Percentiles rank a stretch among this genome's conserved stretches.
Evolutionary conservation across 2,329 filamentous ascomycete species (phyloP).

Genomic region (Clonostachys rhizophaga): DNA sequence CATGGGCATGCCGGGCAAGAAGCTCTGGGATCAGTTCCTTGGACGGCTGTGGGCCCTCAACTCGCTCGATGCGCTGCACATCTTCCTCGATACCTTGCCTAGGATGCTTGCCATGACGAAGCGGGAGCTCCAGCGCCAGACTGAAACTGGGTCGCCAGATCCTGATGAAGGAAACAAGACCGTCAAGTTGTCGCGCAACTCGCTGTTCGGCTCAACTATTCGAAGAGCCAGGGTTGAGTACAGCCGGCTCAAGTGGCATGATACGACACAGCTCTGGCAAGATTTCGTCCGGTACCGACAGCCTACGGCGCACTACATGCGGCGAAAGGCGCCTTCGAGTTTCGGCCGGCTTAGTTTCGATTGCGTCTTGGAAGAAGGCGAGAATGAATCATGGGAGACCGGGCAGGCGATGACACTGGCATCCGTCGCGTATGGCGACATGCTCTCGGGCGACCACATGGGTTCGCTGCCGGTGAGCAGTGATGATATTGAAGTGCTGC

Average conservation of each 20-base stretch:
- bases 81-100: conserved; percentile 62
- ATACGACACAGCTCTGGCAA: conserved; percentile 75
- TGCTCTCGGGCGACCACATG: conserved; percentile 35
- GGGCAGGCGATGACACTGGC: conserved; percentile 38
- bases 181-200: conserved; percentile 65
- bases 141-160: conserved; percentile 39
- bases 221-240: conserved; percentile 77
- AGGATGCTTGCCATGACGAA: conserved; percentile 56
- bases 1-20: conserved; percentile 64
- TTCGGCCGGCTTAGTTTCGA: conserved; percentile 55
- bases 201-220: conserved; percentile 78
- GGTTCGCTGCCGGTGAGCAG: conserved; percentile 56
- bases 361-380: conserved; percentile 43
- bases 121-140: conserved; percentile 44
- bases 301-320: conserved; percentile 63
- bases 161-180: conserved; percentile 26
- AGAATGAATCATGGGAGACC: conserved; percentile 42
- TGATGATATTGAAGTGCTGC: conserved; percentile 73
- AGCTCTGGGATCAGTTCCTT: conserved; percentile 85
- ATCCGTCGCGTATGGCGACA: conserved; percentile 45
- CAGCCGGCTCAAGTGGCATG: conserved; percentile 72
- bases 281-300: conserved; percentile 77
- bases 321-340: conserved; percentile 51
- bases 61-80: conserved; percentile 74
- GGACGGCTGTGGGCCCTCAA: conserved; percentile 79